Evolutionary conservation across 1,139 yeast genomes (phyloP).

Genomic region (Suhomyces ambrosiae): DNA sequence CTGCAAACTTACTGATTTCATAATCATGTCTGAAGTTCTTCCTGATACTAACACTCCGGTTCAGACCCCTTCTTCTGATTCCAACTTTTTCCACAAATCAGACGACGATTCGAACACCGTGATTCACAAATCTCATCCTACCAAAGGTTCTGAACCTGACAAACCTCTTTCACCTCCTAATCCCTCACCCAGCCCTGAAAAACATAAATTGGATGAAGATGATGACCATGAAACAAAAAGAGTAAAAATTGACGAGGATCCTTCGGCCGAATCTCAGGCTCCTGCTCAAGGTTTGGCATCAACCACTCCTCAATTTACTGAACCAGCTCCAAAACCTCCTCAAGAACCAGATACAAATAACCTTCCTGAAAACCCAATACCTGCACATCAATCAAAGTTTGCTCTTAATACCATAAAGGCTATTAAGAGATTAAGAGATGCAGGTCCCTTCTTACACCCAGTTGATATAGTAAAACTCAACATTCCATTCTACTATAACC

Average conservation of each 20-base stretch:
- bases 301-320: slow-evolving; percentile 27
- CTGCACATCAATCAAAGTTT: slow-evolving; percentile 80
- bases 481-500: slow-evolving; percentile 87
- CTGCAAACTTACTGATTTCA: slow-evolving; percentile 9
- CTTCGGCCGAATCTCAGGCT: no score
- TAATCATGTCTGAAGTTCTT: slow-evolving; percentile 18
- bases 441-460: slow-evolving; percentile 85
- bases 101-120: slow-evolving; percentile 14
- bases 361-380: slow-evolving; percentile 70
- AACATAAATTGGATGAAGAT: slow-evolving; percentile 35
- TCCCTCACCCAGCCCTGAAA: slow-evolving; percentile 48
- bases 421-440: slow-evolving; percentile 87
- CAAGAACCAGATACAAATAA: slow-evolving; percentile 72
- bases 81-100: slow-evolving; percentile 22
- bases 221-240: slow-evolving; percentile 23
- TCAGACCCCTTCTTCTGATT: slow-evolving; percentile 44
- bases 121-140: slow-evolving; percentile 14
- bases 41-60: slow-evolving; percentile 44
- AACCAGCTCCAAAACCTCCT: slow-evolving; percentile 74
- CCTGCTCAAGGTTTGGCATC: slow-evolving; percentile 16
- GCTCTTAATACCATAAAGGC: slow-evolving; percentile 72
- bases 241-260: slow-evolving; percentile 22
- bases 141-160: slow-evolving; percentile 25
- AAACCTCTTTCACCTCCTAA: slow-evolving; percentile 51
- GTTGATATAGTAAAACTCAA: slow-evolving; percentile 88